Base-by-base conservation (phyloP, 2,329 filamentous ascomycete species). In the Colletotrichum paranaense region DNA sequence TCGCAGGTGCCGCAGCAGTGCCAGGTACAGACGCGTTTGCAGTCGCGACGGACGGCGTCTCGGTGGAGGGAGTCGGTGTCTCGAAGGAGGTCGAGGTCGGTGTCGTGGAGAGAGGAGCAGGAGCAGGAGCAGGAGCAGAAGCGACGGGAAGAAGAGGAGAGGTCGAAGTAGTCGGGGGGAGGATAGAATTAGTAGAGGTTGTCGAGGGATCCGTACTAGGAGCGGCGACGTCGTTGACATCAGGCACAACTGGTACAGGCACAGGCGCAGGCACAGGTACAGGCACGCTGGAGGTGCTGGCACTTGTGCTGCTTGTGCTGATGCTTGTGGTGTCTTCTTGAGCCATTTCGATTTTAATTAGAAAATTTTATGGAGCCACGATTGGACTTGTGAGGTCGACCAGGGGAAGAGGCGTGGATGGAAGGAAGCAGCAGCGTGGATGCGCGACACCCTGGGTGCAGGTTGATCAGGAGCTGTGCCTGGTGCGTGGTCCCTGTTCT, bases 321-420 rank as follows among this genome's bases (percentile, higher is more conserved):
- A 60, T 73, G 70, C 66, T 73, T 71, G 59, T 66, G 67, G 35
- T 72, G 74, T 74, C 75, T 67, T 76, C 77, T 79, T 81, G 81
- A 80, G 80, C 80, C 81, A 82, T 81, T 78, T 81, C 79, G 80
- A 79, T 80, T 81, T 83, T 81, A 82, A 82, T 83, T 82, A 80
- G 80, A 79, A 76, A 79, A 80, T 81, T 81, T 81, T 81, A 81
- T 81, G 80, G 80, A 81, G 80, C 80, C 81, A 79, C 78, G 78
- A 81, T 81, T 80, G 73, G 66, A 59, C 72, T 70, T 78, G 78
- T 77, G 75, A 76, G 77, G 78, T 76, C 78, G 77, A 78, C 74
- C 75, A 78, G 78, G 78, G 79, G 78, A 75, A 67, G 70, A 70
- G 67, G 70, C 70, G 70, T 73, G 69, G 52, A 68, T 72, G 69